phyloP scores from a whole-genome alignment of 2,329 filamentous ascomycete genomes.

The Mollisia scopiformis region DNA sequence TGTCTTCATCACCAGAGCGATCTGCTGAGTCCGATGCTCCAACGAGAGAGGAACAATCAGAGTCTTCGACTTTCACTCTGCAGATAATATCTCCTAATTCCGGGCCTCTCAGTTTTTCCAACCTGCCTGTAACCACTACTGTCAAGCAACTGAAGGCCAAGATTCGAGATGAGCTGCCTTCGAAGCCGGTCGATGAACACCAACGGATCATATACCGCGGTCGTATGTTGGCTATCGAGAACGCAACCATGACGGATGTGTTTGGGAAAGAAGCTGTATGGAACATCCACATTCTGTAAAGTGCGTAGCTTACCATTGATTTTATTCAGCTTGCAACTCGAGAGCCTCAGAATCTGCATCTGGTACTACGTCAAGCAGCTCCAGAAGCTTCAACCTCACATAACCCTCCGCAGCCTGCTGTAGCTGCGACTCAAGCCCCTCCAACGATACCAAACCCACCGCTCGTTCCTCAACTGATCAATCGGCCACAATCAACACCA shows the following conservation, averaged over 20 bases:
- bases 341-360: slow-evolving; percentile 55
- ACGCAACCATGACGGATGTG: slow-evolving; percentile 58
- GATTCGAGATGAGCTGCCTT: slow-evolving; percentile 54
- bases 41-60: slow-evolving; percentile 24
- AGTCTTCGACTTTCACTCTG: slow-evolving; percentile 50
- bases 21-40: slow-evolving; percentile 16
- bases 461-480: slow-evolving; percentile 13
- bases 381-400: slow-evolving; percentile 16
- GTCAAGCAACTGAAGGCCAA: slow-evolving; percentile 60
- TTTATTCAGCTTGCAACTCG: slow-evolving; percentile 44
- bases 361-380: slow-evolving; percentile 50
- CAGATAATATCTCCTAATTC: slow-evolving; percentile 62
- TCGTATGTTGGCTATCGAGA: slow-evolving; percentile 55
- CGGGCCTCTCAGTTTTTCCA: slow-evolving; percentile 52
- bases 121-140: slow-evolving; percentile 53
- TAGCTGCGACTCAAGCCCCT: slow-evolving; percentile 4
- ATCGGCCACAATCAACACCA: slow-evolving; percentile 28
- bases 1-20: slow-evolving; percentile 15
- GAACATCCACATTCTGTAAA: slow-evolving; percentile 3
- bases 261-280: slow-evolving; percentile 54
- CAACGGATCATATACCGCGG: slow-evolving; percentile 65
- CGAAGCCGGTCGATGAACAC: slow-evolving; percentile 54
- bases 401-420: not conserved
- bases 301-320: slow-evolving; percentile 8
- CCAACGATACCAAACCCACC: slow-evolving; percentile 15